Base-by-base conservation (phyloP, 2,329 filamentous ascomycete genomes). In the Ceratocystis cacaofunesta region DNA sequence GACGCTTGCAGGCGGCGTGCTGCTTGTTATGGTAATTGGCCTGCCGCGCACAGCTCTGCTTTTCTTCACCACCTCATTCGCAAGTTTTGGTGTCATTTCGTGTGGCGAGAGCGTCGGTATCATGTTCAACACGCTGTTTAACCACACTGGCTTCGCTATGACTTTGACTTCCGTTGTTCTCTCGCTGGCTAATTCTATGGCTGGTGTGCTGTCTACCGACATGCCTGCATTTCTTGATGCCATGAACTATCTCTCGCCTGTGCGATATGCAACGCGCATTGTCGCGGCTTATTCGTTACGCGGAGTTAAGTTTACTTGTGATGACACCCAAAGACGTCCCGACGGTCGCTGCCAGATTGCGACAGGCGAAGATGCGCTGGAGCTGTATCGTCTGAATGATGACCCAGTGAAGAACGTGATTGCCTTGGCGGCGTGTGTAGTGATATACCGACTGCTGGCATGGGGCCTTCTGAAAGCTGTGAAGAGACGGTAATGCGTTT, bases 81-180 rank as follows among this genome's bases (percentile, higher is more conserved):
- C 86, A 69, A 85, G 84, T 68, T 90, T 91, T 71, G 87, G 84
- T 69, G 82, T 91, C 65, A 85, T 89, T 17, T 86, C 78, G 64
- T 90, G 86, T 70, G 88, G 88, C 30, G 88, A 91, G 76, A 87
- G 84, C 64, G 71, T 91, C 0, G 88, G 88, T 0, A 90, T 92
- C 71, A 84, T 90, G 76, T 91, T 91, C 77, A 90, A 90, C 75
- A 90, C 87, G 0, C 75, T 91, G 7, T 88, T 90, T 72, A 74
- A 72, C 6, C 87, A 91, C 71, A 88, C 86, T 0, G 88, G 88
- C 1, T 91, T 91, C 72, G 86, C 87, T 0, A 83, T 91, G 67
- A 90, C 89, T 69, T 75, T 89, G 65, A 89, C 86, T 69, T 85
- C 82, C 0, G 80, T 89, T 52, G 78, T 91, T 19, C 77, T 92